These are phyloP conservation scores for Cucumis hystrix DNA, from an alignment of 306 rosid species.

Conservation along the genomic window DNA sequence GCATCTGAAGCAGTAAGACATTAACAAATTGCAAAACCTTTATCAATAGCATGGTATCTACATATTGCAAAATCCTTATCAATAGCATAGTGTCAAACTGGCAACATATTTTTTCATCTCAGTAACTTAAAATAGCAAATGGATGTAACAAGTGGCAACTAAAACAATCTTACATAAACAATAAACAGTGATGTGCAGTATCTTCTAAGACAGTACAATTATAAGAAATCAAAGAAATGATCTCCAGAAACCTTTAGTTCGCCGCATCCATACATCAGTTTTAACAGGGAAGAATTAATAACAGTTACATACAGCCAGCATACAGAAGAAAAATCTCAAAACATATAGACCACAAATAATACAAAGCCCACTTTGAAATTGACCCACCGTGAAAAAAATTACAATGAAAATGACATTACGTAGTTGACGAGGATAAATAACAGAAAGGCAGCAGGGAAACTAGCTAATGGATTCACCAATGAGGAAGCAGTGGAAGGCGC, in stretches of 20 bases:
- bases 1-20: background rate
- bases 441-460: constrained; percentile 23
- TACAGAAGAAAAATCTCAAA: background rate
- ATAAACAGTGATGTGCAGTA: background rate
- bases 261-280: background rate
- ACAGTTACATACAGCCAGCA: background rate
- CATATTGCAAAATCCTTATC: background rate
- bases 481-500: constrained; percentile 39
- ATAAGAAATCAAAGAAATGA: background rate
- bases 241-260: background rate
- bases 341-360: background rate
- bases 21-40: background rate
- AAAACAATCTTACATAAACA: background rate
- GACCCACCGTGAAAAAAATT: background rate
- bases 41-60: background rate
- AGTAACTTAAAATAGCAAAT: background rate
- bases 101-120: too few relatives aligned
- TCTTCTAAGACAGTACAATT: background rate
- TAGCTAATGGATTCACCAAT: constrained; percentile 36
- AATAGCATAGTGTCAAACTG: background rate
- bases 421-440: constrained; percentile 28
- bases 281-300: background rate
- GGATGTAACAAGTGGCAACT: background rate
- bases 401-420: constrained; percentile 27
- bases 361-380: background rate